Base-by-base conservation (phyloP, 2,329 filamentous ascomycete genomes). In the Botrytis elliptica region DNA sequence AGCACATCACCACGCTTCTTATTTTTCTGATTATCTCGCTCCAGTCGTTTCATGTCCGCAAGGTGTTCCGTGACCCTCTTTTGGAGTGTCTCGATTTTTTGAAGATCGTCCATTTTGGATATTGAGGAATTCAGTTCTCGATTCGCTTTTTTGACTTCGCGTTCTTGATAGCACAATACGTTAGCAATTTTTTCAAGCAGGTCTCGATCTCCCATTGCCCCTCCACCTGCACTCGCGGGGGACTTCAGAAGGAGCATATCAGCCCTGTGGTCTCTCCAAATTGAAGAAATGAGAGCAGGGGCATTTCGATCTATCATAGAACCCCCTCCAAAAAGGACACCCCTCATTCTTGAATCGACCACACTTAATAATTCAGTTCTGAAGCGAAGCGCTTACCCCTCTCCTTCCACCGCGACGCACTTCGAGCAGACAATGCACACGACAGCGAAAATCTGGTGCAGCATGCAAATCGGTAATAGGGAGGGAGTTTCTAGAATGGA, bases 1-100 rank as follows among this genome's bases (percentile, higher is more conserved):
- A 99, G 84, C 80, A 94, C 92, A 82, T 99, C 96, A 40, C 93
- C 93, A 38, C 94, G 92, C 83, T 98, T 97, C 86, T 98, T 98
- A 79, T 95, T 96, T 84, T 97, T 98, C 75, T 93, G 89, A 81
- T 97, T 95, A 76, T 99, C 96, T 75, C 95, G 92, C 82, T 99
- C 95, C 75, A 97, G 88, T 73, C 95, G 92, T 83, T 98, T 97
- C 94, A 98, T 97, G 75, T 98, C 95, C 71, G 93, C 91, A 74
- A 98, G 86, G 7, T 98, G 88, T 80, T 98, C 95, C 75, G 93
- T 94, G 78, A 96, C 98, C 80, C 94, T 93, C 81, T 93, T 95
- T 78, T 95, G 93, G 20, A 98, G 89, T 69, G 93, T 90, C 72
- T 98, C 95, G 77, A 98, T 93, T 81, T 96, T 96, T 79, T 93